Percentiles rank a stretch among this genome's conserved stretches.
Evolutionary conservation across 176 grass and related monocot genomes (phyloP).

Genomic region (Triticum dicoccoides): DNA sequence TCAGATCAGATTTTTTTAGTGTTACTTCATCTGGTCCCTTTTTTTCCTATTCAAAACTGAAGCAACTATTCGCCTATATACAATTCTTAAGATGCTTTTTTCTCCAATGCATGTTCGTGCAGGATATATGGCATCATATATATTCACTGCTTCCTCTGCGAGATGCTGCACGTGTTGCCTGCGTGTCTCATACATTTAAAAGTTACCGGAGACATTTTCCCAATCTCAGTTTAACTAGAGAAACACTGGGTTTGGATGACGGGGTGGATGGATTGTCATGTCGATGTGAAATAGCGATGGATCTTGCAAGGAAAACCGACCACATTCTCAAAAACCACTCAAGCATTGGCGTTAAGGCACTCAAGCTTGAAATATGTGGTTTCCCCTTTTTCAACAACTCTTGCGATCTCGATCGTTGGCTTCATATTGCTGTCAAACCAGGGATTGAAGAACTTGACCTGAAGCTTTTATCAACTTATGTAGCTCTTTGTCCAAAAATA

Average conservation of each 20-base stretch:
- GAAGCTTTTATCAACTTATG: neutral
- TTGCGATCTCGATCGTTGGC: neutral
- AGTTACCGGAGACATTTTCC: neutral
- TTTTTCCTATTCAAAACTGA: neutral
- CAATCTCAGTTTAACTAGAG: neutral
- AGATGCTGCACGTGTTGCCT: constrained; percentile 12
- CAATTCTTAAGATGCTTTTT: neutral
- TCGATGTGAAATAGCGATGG: neutral
- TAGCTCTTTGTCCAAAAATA: too few species aligned
- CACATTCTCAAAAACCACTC: neutral
- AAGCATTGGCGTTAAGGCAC: neutral
- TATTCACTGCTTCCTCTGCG: neutral
- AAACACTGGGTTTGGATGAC: neutral
- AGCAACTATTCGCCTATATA: neutral
- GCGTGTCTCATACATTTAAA: neutral
- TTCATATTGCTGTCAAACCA: neutral
- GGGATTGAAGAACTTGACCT: neutral
- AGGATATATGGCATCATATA: neutral
- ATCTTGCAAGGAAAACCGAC: neutral
- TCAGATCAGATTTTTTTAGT: neutral
- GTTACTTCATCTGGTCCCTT: neutral
- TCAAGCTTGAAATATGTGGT: neutral
- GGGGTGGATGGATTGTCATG: neutral
- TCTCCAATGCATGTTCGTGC: neutral
- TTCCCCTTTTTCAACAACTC: neutral